phyloP scores from a whole-genome alignment of 2,329 filamentous ascomycete species.

The Pseudopyrenochaeta lycopersici region DNA sequence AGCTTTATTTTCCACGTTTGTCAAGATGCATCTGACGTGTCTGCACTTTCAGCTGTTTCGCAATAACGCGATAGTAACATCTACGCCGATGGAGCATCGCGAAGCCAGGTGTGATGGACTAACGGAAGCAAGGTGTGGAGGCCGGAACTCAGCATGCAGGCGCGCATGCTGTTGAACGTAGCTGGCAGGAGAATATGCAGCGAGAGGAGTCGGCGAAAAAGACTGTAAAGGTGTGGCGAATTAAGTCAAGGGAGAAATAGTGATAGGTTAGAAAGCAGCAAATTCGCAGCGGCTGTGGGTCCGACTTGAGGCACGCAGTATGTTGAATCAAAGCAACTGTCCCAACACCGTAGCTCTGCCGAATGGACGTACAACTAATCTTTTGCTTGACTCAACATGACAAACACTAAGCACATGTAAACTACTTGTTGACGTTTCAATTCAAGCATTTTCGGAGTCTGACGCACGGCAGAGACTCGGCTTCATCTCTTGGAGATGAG shows the following conservation, averaged over 20 bases:
- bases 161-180: background rate
- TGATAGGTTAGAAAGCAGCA: background rate
- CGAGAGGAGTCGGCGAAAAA: background rate
- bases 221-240: background rate
- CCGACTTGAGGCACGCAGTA: background rate
- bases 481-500: constrained; percentile 33
- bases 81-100: background rate
- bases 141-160: background rate
- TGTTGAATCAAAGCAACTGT: background rate
- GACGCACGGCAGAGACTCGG: constrained; percentile 22
- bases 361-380: constrained; percentile 6
- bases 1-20: constrained; percentile 12
- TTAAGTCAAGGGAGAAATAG: background rate
- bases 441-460: constrained; percentile 12
- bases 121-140: background rate
- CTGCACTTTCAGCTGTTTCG: background rate
- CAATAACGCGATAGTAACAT: background rate
- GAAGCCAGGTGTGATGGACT: background rate
- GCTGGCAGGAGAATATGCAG: background rate
- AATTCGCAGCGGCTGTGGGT: background rate
- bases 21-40: background rate
- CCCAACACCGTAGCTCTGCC: constrained; percentile 3
- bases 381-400: constrained; percentile 12
- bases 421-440: background rate
- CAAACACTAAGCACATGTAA: constrained; percentile 4